Evolutionary conservation across 1,139 yeast species (phyloP).

Genomic region (Chernovozyma aurita): DNA sequence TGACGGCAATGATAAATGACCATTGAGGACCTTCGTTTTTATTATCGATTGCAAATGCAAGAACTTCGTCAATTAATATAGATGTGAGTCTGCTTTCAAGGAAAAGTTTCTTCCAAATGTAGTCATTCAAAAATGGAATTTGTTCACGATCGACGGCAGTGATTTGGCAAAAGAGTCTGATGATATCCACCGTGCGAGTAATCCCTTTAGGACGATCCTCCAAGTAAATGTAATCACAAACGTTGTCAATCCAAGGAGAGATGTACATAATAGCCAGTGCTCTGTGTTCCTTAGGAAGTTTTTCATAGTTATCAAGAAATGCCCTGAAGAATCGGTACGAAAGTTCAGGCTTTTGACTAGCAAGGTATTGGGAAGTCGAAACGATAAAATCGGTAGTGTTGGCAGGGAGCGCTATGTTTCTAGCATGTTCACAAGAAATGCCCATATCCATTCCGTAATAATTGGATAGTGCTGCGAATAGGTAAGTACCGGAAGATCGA

Average conservation of each 20-base stretch:
- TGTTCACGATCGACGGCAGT: conserved; percentile 47
- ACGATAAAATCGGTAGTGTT: conserved; percentile 64
- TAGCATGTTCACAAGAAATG: conserved; percentile 50
- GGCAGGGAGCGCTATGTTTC: conserved; percentile 68
- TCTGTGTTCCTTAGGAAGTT: conserved; percentile 29
- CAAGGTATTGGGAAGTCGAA: conserved; percentile 53
- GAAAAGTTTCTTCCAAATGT: conserved; percentile 69
- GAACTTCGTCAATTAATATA: conserved; percentile 65
- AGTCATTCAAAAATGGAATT: conserved; percentile 38
- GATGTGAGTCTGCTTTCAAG: conserved; percentile 56
- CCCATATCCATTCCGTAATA: conserved; percentile 63
- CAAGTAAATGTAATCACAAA: conserved; percentile 53
- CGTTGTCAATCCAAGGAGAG: conserved; percentile 76
- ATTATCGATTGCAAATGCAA: conserved; percentile 69
- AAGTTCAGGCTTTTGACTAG: conserved; percentile 54
- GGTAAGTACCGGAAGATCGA: conserved; percentile 58
- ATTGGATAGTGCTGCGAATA: conserved; percentile 60
- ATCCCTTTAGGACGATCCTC: conserved; percentile 55
- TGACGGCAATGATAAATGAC: conserved; percentile 56
- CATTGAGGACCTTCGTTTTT: conserved; percentile 70
- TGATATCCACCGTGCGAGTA: conserved; percentile 55
- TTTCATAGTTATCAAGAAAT: conserved; percentile 54
- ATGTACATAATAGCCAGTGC: conserved; percentile 49
- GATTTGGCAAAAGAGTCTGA: conserved; percentile 60
- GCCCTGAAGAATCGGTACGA: conserved; percentile 61